phyloP scores from a whole-genome alignment of 2,329 filamentous ascomycete genomes.

The Penicillium sp. region DNA sequence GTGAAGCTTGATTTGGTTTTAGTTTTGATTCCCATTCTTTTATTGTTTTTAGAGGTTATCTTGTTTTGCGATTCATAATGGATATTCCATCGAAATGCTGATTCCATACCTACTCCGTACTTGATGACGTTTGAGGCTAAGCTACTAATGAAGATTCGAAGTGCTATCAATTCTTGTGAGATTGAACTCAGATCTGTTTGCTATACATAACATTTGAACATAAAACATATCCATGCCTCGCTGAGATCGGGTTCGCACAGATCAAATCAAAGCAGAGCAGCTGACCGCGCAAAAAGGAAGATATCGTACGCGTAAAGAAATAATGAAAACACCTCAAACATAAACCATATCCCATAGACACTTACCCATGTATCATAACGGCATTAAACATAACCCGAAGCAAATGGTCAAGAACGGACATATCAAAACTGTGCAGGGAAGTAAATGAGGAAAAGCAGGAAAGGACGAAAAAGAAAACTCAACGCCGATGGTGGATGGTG shows the following conservation, averaged over 20 bases:
- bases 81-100: not conserved
- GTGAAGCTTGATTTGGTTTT: not conserved
- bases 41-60: not conserved
- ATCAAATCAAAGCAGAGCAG: not conserved
- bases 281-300: not conserved
- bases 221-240: not conserved
- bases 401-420: not conserved
- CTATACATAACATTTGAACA: not conserved
- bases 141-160: not conserved
- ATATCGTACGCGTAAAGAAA: conserved; percentile 2
- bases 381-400: conserved; percentile 6
- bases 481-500: conserved; percentile 7
- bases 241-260: not conserved
- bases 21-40: not conserved
- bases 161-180: not conserved
- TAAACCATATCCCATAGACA: not conserved
- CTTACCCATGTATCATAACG: conserved; percentile 9
- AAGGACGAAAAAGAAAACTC: conserved; percentile 1
- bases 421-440: not conserved
- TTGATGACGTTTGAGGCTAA: not conserved
- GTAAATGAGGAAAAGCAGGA: not conserved
- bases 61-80: no score
- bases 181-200: not conserved
- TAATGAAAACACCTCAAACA: conserved; percentile 4
- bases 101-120: not conserved